Conservation (phyloP, 805 yeast species). For the Yarrowia sp. region DNA sequence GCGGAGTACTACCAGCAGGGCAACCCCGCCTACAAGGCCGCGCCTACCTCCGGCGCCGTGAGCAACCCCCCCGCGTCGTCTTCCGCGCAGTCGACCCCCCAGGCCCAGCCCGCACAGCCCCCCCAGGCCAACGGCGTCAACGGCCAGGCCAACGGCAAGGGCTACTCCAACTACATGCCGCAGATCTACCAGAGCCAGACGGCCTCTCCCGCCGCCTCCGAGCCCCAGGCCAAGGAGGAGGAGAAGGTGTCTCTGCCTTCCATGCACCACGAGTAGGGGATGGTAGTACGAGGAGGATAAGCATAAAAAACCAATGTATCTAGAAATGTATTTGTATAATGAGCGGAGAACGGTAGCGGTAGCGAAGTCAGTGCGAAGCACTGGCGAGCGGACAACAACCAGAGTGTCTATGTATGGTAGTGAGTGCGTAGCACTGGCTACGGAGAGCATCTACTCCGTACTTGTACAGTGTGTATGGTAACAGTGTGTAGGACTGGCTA, state of each 20-base stretch:
- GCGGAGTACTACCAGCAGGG: slow-evolving; percentile 28
- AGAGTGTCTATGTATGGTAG: no score
- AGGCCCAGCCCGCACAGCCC: slow-evolving; percentile 21
- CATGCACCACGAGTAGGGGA: slow-evolving; percentile 22
- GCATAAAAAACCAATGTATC: slow-evolving; percentile 23
- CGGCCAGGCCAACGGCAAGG: slow-evolving; percentile 28
- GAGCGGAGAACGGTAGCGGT: no score
- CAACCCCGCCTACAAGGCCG: slow-evolving; percentile 27
- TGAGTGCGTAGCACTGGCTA: no score
- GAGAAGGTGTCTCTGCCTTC: slow-evolving; percentile 18
- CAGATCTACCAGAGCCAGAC: slow-evolving; percentile 32
- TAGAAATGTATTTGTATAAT: slow-evolving; percentile 26
- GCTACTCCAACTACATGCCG: slow-evolving; percentile 31
- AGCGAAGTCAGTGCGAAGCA: neutral
- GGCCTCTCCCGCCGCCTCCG: slow-evolving; percentile 29
- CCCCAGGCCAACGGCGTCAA: slow-evolving; percentile 21
- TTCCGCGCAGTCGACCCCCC: slow-evolving; percentile 25
- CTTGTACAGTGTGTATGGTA: no score
- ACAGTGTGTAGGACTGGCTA: no score
- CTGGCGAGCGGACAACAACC: neutral
- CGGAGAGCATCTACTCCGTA: no score
- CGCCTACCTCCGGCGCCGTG: slow-evolving; percentile 13
- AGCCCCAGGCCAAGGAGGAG: slow-evolving; percentile 28
- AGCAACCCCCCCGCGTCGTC: slow-evolving; percentile 10
- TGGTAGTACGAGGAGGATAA: neutral